Conservation (phyloP, 169 alveolate genomes). For the Cryptosporidium parvum region DNA sequence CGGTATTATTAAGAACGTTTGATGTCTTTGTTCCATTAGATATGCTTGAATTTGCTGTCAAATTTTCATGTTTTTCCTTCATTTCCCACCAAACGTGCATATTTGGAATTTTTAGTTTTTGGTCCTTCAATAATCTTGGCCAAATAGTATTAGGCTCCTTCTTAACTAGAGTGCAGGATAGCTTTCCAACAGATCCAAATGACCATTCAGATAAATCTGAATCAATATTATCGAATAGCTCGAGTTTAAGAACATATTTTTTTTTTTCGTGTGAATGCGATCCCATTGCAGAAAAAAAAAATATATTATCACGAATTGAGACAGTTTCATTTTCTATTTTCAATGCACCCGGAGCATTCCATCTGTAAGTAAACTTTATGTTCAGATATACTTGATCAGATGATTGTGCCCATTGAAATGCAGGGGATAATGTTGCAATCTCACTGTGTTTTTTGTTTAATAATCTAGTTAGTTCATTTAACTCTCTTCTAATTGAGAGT, state of each 20-base stretch:
- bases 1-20: conserved; percentile 31
- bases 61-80: conserved; percentile 88
- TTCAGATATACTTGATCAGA: conserved; percentile 88
- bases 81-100: conserved; percentile 95
- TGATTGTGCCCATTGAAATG: conserved; percentile 97
- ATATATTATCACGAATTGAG: conserved; percentile 78
- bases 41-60: conserved; percentile 1
- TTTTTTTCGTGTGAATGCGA: conserved; percentile 87
- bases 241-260: conserved; percentile 84
- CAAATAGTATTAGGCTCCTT: conserved; percentile 82
- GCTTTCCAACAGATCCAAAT: conserved; percentile 89
- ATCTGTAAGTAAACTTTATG: conserved; percentile 94
- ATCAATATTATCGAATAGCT: conserved; percentile 83
- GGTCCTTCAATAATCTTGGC: conserved; percentile 85
- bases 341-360: conserved; percentile 95
- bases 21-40: conserved; percentile 10
- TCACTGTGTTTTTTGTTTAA: conserved; percentile 71
- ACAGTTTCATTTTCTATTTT: conserved; percentile 84
- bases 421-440: conserved; percentile 87
- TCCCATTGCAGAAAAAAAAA: conserved; percentile 87
- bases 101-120: conserved; percentile 85
- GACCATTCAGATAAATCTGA: conserved; percentile 84
- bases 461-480: conserved; percentile 70
- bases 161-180: conserved; percentile 87
- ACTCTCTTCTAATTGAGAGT: conserved; percentile 68